phyloP scores from a whole-genome alignment of 2,329 filamentous ascomycete species.

The Cordyceps cicadae region DNA sequence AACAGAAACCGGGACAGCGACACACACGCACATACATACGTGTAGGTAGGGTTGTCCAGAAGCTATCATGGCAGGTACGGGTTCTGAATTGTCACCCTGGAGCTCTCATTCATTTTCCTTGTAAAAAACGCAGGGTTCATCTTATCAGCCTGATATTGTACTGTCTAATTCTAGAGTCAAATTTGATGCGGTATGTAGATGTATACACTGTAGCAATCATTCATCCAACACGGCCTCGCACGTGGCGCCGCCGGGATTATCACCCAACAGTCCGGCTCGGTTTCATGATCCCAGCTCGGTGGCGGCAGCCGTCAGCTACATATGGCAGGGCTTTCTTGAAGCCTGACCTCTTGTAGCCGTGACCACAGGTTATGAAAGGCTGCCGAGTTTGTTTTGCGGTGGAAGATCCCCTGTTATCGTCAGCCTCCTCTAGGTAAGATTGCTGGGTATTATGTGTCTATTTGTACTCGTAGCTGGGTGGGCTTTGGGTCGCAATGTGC shows the following conservation, averaged over 20 bases:
- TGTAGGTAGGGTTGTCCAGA: too few species aligned
- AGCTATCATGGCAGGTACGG: too few species aligned
- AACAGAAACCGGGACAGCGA: too few species aligned
- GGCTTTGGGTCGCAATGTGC: background rate
- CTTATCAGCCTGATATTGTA: background rate
- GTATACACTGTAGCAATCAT: too few species aligned
- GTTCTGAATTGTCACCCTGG: too few species aligned
- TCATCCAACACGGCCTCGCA: background rate
- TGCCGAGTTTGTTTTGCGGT: background rate
- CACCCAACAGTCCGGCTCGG: background rate
- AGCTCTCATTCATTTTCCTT: background rate
- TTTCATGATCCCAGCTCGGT: constrained; percentile 4
- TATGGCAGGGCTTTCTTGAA: background rate
- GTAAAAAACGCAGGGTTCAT: too few species aligned
- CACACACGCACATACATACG: too few species aligned
- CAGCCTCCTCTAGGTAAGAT: background rate
- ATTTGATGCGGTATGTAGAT: background rate
- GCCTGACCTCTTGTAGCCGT: background rate
- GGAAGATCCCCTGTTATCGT: background rate
- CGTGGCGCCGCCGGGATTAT: constrained; percentile 6
- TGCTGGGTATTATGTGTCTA: background rate
- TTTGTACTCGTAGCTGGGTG: background rate
- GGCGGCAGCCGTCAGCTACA: constrained; percentile 2
- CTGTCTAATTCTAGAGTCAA: background rate
- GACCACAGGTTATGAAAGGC: background rate